Evolutionary conservation across 1,284 basidiomycete species (phyloP), one percentile per base, ranked within the genome.

Genomic region (Ganoderma leucocontextum): DNA sequence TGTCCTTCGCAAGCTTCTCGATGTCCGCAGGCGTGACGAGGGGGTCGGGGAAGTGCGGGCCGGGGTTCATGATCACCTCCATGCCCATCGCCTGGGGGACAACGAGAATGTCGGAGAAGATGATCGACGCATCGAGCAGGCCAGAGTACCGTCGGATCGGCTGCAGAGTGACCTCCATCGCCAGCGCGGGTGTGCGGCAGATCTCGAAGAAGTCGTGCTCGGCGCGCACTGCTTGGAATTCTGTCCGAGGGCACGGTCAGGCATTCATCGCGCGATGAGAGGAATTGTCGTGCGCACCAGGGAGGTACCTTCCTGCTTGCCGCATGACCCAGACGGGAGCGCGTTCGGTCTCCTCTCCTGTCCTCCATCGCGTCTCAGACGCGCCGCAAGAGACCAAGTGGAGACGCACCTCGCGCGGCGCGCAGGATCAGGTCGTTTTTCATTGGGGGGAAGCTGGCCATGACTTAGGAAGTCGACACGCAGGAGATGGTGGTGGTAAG

Each of bases 301-400:
- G 96, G 62, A 98, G 89, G 82, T 98, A 98, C 64, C 97, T 88
- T 58, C 97, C 97, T 25, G 98, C 98, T 80, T 99, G 97, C 41
- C 98, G 89, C 97, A 99, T 99, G 70, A 99, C 94, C 97, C 97
- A 99, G 70, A 98, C 96, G 15, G 97, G 97, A 2, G 97, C 95
- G 67, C 95, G 90, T 77, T 95, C 93, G 0, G 96, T 97, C 79
- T 89, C 85, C 81, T 97, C 91, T 15, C 96, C 95, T 92, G 70
- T 58, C 55, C 47, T 42, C 38, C 52, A 60, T 41, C 42, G 64
- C 44, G 35, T 65, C 42, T 66, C 22, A 66, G 69, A 55, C 52
- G 53, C 63, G 13, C 19, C 47, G 57, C 39, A 62, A 52, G 39
- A 29, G 53, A 36, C 29, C 67, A 33, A 61, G 25, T 33, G 44